Percentiles rank a stretch among this genome's conserved stretches.
Conservation (phyloP, 192 early-diverging fungal species). For the Coemansia sp. region DNA sequence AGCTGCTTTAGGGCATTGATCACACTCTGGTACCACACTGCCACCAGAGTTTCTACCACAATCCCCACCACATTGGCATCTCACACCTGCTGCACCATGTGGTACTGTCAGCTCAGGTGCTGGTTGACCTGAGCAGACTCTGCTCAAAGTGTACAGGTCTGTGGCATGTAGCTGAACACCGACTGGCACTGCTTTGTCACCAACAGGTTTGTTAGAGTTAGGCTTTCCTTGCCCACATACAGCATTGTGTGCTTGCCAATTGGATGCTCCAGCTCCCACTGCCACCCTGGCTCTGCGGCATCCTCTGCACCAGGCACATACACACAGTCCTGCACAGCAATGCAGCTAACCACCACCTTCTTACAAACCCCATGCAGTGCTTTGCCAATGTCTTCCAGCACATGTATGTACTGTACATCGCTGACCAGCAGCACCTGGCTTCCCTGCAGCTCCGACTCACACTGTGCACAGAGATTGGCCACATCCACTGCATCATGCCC, state of each 20-base stretch:
- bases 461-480: conserved; percentile 50
- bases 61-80: conserved; percentile 59
- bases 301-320: conserved; percentile 13
- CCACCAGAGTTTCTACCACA: conserved; percentile 92
- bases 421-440: conserved; percentile 64
- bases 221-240: conserved; percentile 80
- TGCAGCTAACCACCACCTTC: conserved; percentile 16
- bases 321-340: background rate
- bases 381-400: conserved; percentile 29
- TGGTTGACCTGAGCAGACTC: conserved; percentile 59
- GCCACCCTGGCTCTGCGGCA: background rate
- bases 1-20: conserved; percentile 76
- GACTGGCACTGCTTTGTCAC: conserved; percentile 62
- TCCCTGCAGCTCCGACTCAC: conserved; percentile 25
- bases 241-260: conserved; percentile 70
- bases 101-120: conserved; percentile 65
- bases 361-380: background rate
- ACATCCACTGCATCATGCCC: conserved; percentile 69
- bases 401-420: conserved; percentile 73
- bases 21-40: conserved; percentile 83
- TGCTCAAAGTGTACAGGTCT: conserved; percentile 49
- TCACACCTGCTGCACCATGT: conserved; percentile 85
- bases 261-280: conserved; percentile 42
- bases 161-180: conserved; percentile 71
- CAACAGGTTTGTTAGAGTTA: conserved; percentile 83